These are phyloP conservation scores for Triticum monococcum DNA, from an alignment of 176 grass and related monocot species.

Conservation along the genomic window DNA sequence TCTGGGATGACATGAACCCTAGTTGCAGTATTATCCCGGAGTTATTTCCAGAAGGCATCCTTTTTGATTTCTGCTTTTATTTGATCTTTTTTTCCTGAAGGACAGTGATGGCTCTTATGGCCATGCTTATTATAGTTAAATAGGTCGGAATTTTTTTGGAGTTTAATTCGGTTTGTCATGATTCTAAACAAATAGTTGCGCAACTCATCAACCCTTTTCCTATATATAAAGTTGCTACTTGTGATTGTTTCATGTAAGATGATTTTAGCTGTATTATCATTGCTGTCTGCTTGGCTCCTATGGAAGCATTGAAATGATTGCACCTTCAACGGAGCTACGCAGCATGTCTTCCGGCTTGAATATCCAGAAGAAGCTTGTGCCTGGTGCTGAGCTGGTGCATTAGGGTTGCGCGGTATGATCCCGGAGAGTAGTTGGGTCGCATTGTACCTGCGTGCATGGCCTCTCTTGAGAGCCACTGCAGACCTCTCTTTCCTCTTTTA, in stretches of 20 bases:
- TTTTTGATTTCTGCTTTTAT: neutral
- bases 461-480: neutral
- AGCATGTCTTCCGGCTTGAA: neutral
- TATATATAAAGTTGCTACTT: neutral
- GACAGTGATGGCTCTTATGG: neutral
- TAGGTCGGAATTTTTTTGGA: neutral
- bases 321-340: neutral
- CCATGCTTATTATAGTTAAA: neutral
- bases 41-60: neutral
- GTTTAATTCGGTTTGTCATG: neutral
- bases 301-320: neutral
- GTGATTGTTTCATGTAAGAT: neutral
- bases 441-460: neutral
- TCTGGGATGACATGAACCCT: neutral
- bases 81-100: neutral
- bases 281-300: neutral
- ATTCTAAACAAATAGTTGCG: slow-evolving; percentile 1
- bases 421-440: neutral
- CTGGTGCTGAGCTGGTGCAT: neutral
- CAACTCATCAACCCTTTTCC: neutral
- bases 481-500: neutral
- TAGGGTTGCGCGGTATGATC: neutral
- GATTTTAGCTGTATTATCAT: neutral
- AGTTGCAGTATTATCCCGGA: neutral
- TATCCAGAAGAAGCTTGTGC: neutral